phyloP scores from a whole-genome alignment of 1,284 basidiomycete species.

The Ceratobasidium sp. region DNA sequence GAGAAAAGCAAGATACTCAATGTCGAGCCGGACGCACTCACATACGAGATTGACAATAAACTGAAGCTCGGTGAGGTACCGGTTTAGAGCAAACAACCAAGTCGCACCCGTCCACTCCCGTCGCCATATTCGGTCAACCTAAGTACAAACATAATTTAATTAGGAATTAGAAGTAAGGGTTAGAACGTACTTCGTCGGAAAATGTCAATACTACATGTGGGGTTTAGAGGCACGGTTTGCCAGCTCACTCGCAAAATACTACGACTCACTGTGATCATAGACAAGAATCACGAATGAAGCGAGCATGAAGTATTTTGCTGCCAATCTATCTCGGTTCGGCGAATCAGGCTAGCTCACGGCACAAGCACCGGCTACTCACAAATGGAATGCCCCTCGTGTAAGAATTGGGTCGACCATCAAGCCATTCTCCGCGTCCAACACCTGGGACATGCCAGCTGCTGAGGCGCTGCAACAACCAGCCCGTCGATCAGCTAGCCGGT shows the following conservation, averaged over 20 bases:
- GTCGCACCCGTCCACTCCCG: slow-evolving; percentile 44
- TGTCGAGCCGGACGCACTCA: not conserved
- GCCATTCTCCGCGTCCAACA: not conserved
- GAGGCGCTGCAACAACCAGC: not conserved
- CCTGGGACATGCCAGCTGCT: slow-evolving; percentile 4
- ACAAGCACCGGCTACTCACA: slow-evolving; percentile 12
- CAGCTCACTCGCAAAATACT: not conserved
- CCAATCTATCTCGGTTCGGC: slow-evolving; percentile 12
- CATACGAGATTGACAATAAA: slow-evolving; percentile 44
- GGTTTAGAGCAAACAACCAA: slow-evolving; percentile 36
- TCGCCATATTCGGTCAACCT: slow-evolving; percentile 38
- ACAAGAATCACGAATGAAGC: slow-evolving; percentile 36
- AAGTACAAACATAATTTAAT: not conserved
- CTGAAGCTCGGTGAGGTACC: slow-evolving; percentile 42
- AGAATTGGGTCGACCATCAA: slow-evolving; percentile 7
- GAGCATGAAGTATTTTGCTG: slow-evolving; percentile 44
- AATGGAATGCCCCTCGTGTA: slow-evolving; percentile 6
- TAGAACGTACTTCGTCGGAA: slow-evolving; percentile 21
- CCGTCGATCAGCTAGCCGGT: not conserved
- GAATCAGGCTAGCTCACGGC: too few species aligned
- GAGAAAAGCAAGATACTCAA: not conserved
- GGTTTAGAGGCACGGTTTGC: not conserved
- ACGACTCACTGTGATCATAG: slow-evolving; percentile 37
- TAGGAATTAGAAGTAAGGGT: too few species aligned
- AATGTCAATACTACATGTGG: slow-evolving; percentile 30